Base-by-base conservation (phyloP, 495 filamentous ascomycete species). In the Penicillium paxilli region DNA sequence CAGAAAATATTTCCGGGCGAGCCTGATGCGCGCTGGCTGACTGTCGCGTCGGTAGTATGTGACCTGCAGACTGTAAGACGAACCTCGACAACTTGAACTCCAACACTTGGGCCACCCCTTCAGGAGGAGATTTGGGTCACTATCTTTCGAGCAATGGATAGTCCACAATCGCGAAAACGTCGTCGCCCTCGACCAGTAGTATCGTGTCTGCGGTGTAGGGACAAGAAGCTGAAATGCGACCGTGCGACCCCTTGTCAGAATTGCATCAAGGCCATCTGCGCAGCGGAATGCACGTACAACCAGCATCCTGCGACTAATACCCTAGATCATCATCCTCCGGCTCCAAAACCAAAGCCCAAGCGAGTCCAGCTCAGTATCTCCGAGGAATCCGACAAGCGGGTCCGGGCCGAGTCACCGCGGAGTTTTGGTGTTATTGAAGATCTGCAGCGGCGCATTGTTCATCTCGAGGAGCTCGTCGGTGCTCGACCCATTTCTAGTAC, bases 181-280 rank as follows among this genome's bases (percentile, higher is more conserved):
- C 60, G 63, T 9, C 60, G 66, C 30, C 30, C 30, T 2, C 11
- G 30, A 4, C 66, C 63, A 0, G 60, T 66, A 2, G 61, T 69
- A 0, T 70, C 67, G 2, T 70, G 67, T 46, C 54, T 67, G 30
- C 62, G 64, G n/a, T 70, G 67, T 52, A 42, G 67, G 33, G 57
- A 64, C 22, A 67, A 67, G 35, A 70, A 70, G 54, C 47, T 70
- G 16, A 70, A 65, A 54, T 70, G 67, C 53, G 64, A 70, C 44
- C 62, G 67, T 0, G 42, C 51, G 2, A 24, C 49, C n/a, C 64
- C 67, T 5, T 70, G 67, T 28, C 45, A 62, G 49, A 70, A 70
- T 37, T 70, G 67, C 54, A 54, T 38, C 19, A 64, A 60, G 45
- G 59, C 60, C 11, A 60, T 48, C 4, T 62, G 59, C 17, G 44